Evolutionary conservation across 2,329 filamentous ascomycete species (phyloP).

Genomic region (Alternaria novae-zelandiae): DNA sequence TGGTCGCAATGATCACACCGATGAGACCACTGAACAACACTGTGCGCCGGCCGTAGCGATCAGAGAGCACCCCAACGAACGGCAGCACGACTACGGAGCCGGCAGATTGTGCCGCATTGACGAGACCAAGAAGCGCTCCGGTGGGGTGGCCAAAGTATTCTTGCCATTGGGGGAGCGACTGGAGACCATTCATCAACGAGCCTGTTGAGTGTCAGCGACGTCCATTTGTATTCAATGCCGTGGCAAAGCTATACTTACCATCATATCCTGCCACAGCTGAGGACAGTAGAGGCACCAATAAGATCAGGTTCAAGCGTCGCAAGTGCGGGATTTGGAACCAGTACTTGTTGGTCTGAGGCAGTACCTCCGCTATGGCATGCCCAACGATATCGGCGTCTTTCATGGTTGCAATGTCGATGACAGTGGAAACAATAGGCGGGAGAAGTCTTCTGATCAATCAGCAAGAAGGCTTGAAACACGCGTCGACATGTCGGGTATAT

Average conservation of each 20-base stretch:
- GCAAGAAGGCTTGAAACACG: neutral
- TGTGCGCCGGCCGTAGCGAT: slow-evolving; percentile 14
- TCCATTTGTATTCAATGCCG: fast-evolving
- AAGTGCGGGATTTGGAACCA: slow-evolving; percentile 56
- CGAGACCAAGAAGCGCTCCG: slow-evolving; percentile 19
- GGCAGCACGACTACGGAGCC: slow-evolving; percentile 17
- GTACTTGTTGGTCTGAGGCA: slow-evolving; percentile 47
- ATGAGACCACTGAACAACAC: slow-evolving; percentile 7
- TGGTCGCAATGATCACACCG: neutral
- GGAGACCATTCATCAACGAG: slow-evolving; percentile 54
- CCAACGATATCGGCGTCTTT: slow-evolving; percentile 35
- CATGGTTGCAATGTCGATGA: neutral
- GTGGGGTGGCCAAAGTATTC: slow-evolving; percentile 17
- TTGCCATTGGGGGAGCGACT: slow-evolving; percentile 11
- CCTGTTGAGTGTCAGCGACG: neutral
- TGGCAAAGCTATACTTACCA: neutral
- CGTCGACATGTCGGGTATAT: neutral
- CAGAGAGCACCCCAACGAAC: slow-evolving; percentile 9
- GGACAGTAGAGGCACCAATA: slow-evolving; percentile 54
- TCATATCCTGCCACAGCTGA: slow-evolving; percentile 48
- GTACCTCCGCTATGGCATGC: slow-evolving; percentile 40
- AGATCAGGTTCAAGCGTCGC: slow-evolving; percentile 53
- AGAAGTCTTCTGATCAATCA: neutral
- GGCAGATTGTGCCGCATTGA: slow-evolving; percentile 18
- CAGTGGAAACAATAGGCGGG: neutral